Percentiles rank a stretch among this genome's conserved stretches.
Evolutionary conservation across 306 rosid genomes (phyloP).

Genomic region (Ceratonia siliqua): DNA sequence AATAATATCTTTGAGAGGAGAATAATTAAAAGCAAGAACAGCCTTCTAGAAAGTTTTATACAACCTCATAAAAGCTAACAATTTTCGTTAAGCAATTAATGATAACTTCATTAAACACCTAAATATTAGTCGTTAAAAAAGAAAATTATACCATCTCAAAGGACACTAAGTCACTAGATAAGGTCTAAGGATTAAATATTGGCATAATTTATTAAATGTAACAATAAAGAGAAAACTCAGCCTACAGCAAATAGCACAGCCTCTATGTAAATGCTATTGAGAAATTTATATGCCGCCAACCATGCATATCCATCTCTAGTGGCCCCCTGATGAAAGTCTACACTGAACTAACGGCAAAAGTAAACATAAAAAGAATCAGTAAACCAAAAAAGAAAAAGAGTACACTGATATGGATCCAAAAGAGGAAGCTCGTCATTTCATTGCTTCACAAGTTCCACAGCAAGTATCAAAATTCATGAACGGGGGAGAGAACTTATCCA

Average conservation of each 20-base stretch:
- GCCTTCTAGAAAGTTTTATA: not conserved
- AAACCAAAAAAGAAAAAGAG: conserved; percentile 4
- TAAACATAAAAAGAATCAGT: not conserved
- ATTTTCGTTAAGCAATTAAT: not conserved
- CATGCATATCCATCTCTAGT: no score
- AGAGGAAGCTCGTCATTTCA: conserved; percentile 25
- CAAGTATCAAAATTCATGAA: conserved; percentile 21
- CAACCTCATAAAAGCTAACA: not conserved
- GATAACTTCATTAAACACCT: not conserved
- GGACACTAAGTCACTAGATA: no score
- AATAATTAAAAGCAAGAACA: not conserved
- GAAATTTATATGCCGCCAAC: no score
- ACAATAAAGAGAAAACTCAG: no score
- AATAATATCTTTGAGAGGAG: not conserved
- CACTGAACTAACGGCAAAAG: no score
- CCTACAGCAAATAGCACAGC: not conserved
- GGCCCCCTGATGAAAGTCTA: no score
- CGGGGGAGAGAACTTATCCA: conserved; percentile 22
- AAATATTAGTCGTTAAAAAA: not conserved
- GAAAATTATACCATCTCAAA: not conserved
- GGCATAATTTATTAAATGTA: no score
- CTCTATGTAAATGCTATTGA: not conserved
- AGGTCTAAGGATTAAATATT: no score
- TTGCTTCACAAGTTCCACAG: conserved; percentile 31
- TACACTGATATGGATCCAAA: conserved; percentile 24